These are phyloP conservation scores for Myxozyma monticola DNA, from an alignment of 805 yeast species.

Conservation along the genomic window DNA sequence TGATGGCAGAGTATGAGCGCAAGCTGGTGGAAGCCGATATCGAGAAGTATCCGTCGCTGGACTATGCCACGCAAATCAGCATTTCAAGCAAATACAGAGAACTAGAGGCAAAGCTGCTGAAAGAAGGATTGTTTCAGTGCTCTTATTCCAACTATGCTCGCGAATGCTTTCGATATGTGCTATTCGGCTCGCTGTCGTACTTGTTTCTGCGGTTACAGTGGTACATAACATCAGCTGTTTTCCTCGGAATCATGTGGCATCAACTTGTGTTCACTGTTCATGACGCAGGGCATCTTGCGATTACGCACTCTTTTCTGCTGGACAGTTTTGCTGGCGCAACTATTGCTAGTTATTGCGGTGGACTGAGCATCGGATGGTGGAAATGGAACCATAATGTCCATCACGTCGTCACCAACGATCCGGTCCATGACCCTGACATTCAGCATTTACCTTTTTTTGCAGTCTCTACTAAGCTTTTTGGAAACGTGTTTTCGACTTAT, in stretches of 20 bases:
- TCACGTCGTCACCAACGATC: slow-evolving; percentile 87
- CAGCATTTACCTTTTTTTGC: slow-evolving; percentile 92
- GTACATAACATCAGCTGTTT: slow-evolving; percentile 58
- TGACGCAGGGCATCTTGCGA: slow-evolving; percentile 84
- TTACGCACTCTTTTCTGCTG: slow-evolving; percentile 73
- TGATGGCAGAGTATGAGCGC: slow-evolving; percentile 61
- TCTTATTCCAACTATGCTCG: slow-evolving; percentile 70
- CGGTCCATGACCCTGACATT: slow-evolving; percentile 91
- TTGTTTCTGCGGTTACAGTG: slow-evolving; percentile 50
- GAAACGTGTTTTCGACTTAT: slow-evolving; percentile 73
- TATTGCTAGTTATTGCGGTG: slow-evolving; percentile 81
- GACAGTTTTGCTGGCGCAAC: slow-evolving; percentile 74
- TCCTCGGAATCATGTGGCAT: slow-evolving; percentile 81
- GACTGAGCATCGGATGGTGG: slow-evolving; percentile 93
- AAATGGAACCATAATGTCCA: slow-evolving; percentile 92
- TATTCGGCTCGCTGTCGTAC: slow-evolving; percentile 53
- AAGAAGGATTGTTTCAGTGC: slow-evolving; percentile 68
- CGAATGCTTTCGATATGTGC: slow-evolving; percentile 61
- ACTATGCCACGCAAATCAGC: slow-evolving; percentile 60
- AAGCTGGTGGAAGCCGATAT: slow-evolving; percentile 56
- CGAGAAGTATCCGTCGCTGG: slow-evolving; percentile 60
- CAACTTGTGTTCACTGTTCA: slow-evolving; percentile 85
- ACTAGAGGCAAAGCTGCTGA: slow-evolving; percentile 56
- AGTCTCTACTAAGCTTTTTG: slow-evolving; percentile 69
- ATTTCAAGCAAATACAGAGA: slow-evolving; percentile 59